Percentiles rank a stretch among this genome's conserved stretches.
Conservation (phyloP, 2,329 filamentous ascomycete genomes). For the Simplicillium aogashimaense region DNA sequence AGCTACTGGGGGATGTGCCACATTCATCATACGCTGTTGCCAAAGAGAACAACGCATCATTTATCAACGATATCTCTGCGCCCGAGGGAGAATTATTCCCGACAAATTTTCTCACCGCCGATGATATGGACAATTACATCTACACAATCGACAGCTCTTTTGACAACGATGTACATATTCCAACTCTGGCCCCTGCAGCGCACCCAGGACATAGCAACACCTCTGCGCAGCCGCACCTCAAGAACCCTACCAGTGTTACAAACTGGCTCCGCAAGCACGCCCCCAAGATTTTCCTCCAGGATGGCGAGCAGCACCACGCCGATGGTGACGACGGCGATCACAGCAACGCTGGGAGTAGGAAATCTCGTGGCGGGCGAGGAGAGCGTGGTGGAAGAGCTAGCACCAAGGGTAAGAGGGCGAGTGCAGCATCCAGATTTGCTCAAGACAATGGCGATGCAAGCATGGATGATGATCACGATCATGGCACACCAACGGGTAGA, state of each 20-base stretch:
- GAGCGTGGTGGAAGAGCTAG: slow-evolving; percentile 28
- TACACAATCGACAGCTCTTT: slow-evolving; percentile 49
- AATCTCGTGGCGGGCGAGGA: slow-evolving; percentile 22
- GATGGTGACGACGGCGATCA: slow-evolving; percentile 25
- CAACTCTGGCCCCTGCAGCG: slow-evolving; percentile 41
- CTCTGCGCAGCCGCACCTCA: slow-evolving; percentile 29
- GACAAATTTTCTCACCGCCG: slow-evolving; percentile 55
- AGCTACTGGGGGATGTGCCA: slow-evolving; percentile 42
- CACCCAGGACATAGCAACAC: slow-evolving; percentile 22
- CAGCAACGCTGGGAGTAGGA: slow-evolving; percentile 20
- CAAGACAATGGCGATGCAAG: slow-evolving; percentile 14
- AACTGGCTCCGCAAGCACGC: slow-evolving; percentile 88
- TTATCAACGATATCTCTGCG: slow-evolving; percentile 37
- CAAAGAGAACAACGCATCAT: slow-evolving; percentile 52
- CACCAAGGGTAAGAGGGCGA: slow-evolving; percentile 25
- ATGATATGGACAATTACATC: slow-evolving; percentile 67
- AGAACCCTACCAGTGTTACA: slow-evolving; percentile 85
- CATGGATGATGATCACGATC: slow-evolving; percentile 11
- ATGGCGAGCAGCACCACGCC: slow-evolving; percentile 42
- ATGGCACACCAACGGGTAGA: slow-evolving; percentile 20
- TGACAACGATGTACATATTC: slow-evolving; percentile 29
- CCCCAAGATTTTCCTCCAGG: slow-evolving; percentile 76
- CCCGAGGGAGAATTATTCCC: slow-evolving; percentile 45
- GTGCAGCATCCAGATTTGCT: slow-evolving; percentile 14
- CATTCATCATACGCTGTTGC: slow-evolving; percentile 42